Evolutionary conservation across 2,329 filamentous ascomycete species (phyloP).

Genomic region (Furcasterigmium furcatum): DNA sequence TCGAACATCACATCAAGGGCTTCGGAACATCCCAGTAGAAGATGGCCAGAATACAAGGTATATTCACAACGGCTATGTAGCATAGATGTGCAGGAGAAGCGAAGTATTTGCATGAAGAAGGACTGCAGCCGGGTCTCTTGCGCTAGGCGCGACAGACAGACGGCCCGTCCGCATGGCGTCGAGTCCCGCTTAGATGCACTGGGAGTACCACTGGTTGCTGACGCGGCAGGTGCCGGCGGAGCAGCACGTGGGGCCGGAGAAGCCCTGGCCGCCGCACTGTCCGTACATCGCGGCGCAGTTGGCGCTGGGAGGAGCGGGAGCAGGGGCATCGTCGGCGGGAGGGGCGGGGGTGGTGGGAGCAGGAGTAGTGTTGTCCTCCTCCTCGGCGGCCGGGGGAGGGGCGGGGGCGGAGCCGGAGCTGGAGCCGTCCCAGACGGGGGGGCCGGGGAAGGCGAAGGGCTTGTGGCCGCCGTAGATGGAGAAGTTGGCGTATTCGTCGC

Average conservation of each 20-base stretch:
- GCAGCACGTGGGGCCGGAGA: conserved; percentile 15
- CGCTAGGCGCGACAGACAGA: too few species aligned
- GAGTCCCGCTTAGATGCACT: conserved; percentile 15
- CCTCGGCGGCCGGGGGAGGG: background rate
- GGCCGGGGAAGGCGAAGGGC: conserved; percentile 3
- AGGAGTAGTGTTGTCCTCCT: background rate
- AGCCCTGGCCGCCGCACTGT: conserved; percentile 16
- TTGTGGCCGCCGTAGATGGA: conserved; percentile 15
- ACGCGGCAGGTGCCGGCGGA: conserved; percentile 12
- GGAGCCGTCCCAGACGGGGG: conserved; percentile 3
- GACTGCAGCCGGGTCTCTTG: too few species aligned
- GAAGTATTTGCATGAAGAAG: too few species aligned
- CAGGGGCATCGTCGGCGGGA: background rate
- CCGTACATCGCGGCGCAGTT: conserved; percentile 11
- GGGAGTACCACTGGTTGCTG: conserved; percentile 16
- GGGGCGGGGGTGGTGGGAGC: background rate
- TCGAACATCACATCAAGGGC: too few species aligned
- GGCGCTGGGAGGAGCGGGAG: background rate
- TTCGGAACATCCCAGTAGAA: too few species aligned
- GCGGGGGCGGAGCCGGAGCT: background rate
- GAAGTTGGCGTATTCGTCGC: conserved; percentile 17
- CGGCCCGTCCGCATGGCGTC: too few species aligned
- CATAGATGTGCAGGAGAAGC: too few species aligned
- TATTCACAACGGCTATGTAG: too few species aligned
- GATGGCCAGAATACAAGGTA: too few species aligned